Evolutionary conservation across 495 filamentous ascomycete genomes (phyloP).

Genomic region (Sabuloglossum arenarium): DNA sequence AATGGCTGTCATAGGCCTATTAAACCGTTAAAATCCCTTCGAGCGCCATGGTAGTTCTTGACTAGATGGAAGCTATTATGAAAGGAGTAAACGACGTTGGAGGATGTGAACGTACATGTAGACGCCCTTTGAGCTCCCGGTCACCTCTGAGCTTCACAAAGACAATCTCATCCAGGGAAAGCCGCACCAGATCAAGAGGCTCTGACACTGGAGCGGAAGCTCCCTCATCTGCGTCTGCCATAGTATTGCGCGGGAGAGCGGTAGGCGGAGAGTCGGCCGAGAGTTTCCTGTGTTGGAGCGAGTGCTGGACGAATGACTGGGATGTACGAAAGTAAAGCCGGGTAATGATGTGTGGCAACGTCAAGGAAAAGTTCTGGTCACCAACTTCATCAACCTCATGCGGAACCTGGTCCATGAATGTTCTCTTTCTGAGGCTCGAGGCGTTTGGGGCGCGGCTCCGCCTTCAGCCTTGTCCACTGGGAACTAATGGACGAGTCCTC

Average conservation of each 20-base stretch:
- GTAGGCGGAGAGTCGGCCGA: not conserved
- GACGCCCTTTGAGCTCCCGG: conserved; percentile 78
- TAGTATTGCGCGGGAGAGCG: conserved; percentile 12
- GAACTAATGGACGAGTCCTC: conserved; percentile 8
- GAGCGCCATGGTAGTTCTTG: not conserved
- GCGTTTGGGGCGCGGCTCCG: conserved; percentile 12
- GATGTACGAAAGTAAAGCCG: not conserved
- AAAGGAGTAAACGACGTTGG: not conserved
- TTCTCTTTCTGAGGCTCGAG: conserved; percentile 9
- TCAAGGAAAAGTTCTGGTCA: no score
- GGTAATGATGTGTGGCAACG: not conserved
- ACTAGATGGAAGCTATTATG: not conserved
- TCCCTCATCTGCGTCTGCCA: conserved; percentile 56
- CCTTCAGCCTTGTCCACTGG: conserved; percentile 7
- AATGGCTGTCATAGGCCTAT: conserved; percentile 95
- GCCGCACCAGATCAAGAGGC: conserved; percentile 83
- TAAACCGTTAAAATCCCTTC: not conserved
- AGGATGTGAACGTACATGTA: conserved; percentile 51
- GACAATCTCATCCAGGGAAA: conserved; percentile 85
- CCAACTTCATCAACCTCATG: not conserved
- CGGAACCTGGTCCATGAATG: conserved; percentile 6
- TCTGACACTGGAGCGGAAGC: conserved; percentile 46
- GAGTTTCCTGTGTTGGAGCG: not conserved
- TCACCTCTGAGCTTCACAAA: conserved; percentile 94
- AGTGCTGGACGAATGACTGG: no score